A percentile compares a stretch with the other conserved stretches of the same genome.
These are phyloP conservation scores for Rhododendron griersonianum DNA, from an alignment of 148 eudicot species.

Conservation along the genomic window DNA sequence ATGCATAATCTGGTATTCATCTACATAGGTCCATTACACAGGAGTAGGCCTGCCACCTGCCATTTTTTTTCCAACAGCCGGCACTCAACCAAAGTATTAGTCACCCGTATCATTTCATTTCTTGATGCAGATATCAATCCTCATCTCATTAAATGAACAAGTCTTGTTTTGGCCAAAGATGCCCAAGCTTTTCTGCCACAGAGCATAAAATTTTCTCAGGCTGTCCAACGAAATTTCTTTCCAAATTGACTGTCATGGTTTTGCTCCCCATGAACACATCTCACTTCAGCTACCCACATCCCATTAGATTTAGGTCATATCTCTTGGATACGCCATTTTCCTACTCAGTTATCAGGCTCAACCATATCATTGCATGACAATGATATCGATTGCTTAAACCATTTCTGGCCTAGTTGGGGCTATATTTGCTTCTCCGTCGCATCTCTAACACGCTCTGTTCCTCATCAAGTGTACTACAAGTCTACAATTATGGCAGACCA, in stretches of 20 bases:
- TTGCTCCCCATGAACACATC: neutral
- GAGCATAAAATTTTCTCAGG: neutral
- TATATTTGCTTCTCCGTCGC: neutral
- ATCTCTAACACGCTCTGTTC: neutral
- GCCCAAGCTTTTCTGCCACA: neutral
- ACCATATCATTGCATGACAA: neutral
- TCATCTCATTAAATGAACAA: neutral
- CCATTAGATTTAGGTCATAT: neutral
- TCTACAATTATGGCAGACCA: neutral
- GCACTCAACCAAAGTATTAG: neutral
- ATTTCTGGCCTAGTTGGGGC: neutral
- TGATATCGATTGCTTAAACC: neutral
- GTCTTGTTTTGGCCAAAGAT: neutral
- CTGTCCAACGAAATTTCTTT: neutral
- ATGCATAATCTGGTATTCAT: neutral
- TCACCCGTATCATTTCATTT: neutral
- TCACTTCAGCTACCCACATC: constrained; percentile 5
- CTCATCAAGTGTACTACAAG: neutral
- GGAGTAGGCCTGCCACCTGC: neutral
- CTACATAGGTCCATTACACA: neutral
- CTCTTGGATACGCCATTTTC: neutral
- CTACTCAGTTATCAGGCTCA: neutral
- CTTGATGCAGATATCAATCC: neutral
- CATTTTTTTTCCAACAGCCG: neutral
- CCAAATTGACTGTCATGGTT: neutral